Base-by-base conservation (phyloP, 2,329 filamentous ascomycete genomes). In the Mariannaea elegans region DNA sequence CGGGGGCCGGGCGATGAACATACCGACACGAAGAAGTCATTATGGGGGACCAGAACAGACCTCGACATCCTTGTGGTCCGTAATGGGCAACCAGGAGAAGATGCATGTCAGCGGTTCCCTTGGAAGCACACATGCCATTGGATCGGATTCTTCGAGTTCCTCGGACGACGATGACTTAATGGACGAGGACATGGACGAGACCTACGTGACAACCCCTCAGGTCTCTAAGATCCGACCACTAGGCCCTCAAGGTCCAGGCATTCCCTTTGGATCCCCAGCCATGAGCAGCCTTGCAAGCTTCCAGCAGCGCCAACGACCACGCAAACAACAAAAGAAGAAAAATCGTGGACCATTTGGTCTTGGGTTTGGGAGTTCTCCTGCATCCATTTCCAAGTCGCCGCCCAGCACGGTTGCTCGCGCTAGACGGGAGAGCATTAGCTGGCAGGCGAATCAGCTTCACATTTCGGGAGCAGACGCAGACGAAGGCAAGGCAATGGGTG, bases 391-490 rank as follows among this genome's bases (percentile, higher is more conserved):
- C 10, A 88, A 87, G 56, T 97, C 93, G 14, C 93, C 94, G 9
- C 92, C 94, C 8, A 80, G 77, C 69, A 62, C 73, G 67, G 62
- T 76, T 36, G 65, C 79, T 4, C 81, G 84, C 36, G 84, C 90
- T 8, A 85, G 94, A 42, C 84, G 94, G 41, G 94, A 97, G 76
- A 97, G 93, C 74, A 88, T 98, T 61, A 96, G 92, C 65, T 88
- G 95, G 80, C 93, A 94, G 34, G 94, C 94, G 14, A 94, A 95
- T 66, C 93, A 97, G 69, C 79, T 97, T 18, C 90, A 95, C 65
- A 90, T 97, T 34, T 89, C 87, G 52, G 86, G 92, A 4, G 93
- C 90, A 66, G 94, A 80, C 29, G 72, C 71, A 5, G 79, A 97
- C 69, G 93, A 80, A 36, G 73, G 70, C 29, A 92, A 90, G 71